Percentiles rank a stretch among this genome's conserved stretches.
These are phyloP conservation scores for Wickerhamomyces alni DNA, from an alignment of 805 yeast genomes.

Conservation along the genomic window DNA sequence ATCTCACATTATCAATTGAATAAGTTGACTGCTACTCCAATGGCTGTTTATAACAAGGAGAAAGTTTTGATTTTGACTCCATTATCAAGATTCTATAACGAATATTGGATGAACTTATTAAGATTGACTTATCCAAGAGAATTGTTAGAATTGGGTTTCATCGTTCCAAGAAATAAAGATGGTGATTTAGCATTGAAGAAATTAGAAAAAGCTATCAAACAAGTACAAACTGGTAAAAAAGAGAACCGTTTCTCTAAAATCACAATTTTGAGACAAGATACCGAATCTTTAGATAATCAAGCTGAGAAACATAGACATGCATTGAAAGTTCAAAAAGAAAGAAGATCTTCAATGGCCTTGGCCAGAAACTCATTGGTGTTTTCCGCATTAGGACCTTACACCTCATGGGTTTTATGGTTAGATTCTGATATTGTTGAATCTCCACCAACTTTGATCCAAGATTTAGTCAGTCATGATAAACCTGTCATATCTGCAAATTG, in stretches of 20 bases:
- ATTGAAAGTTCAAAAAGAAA: conserved; percentile 73
- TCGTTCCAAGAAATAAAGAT: conserved; percentile 73
- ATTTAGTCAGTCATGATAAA: conserved; percentile 76
- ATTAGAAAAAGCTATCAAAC: conserved; percentile 71
- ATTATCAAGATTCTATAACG: conserved; percentile 76
- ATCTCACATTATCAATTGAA: conserved; percentile 83
- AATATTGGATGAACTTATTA: conserved; percentile 83
- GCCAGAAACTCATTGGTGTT: conserved; percentile 90
- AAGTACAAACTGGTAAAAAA: conserved; percentile 57
- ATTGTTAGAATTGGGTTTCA: conserved; percentile 83
- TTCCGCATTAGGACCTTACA: conserved; percentile 82
- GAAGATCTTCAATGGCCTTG: conserved; percentile 87
- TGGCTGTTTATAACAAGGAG: conserved; percentile 72
- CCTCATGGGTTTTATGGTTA: conserved; percentile 95
- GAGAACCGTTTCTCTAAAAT: conserved; percentile 72
- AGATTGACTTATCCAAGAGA: conserved; percentile 77
- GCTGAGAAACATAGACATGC: conserved; percentile 90
- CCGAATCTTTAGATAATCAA: conserved; percentile 68
- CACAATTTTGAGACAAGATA: conserved; percentile 87
- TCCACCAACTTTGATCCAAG: conserved; percentile 78
- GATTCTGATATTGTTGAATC: conserved; percentile 94
- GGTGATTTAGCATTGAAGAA: conserved; percentile 75
- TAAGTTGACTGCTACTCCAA: conserved; percentile 61
- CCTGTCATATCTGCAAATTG: conserved; percentile 91
- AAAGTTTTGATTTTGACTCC: conserved; percentile 86